These are phyloP conservation scores for Cucurbita maxima DNA, from an alignment of 306 rosid genomes.

Conservation along the genomic window DNA sequence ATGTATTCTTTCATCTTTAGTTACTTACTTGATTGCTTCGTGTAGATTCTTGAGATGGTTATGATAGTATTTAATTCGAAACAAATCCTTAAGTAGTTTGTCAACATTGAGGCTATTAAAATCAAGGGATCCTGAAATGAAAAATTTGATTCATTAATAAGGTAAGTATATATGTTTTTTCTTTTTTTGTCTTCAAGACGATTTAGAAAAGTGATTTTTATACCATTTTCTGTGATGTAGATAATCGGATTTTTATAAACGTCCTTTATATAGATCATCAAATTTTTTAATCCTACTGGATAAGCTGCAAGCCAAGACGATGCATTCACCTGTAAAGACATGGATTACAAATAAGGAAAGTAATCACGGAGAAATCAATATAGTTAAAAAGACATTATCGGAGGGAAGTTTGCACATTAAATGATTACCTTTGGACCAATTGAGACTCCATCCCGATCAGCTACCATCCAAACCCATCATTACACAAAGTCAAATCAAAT, in stretches of 20 bases:
- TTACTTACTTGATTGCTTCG: neutral
- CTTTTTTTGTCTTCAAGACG: too few species aligned
- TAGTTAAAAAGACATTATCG: too few species aligned
- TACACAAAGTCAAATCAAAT: neutral
- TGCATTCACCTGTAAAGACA: neutral
- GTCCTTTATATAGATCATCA: conserved; percentile 13
- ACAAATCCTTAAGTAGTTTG: neutral
- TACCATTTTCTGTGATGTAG: conserved; percentile 48
- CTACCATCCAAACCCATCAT: neutral
- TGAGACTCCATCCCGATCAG: conserved; percentile 17
- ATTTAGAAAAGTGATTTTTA: too few species aligned
- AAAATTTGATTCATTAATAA: neutral
- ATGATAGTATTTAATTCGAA: neutral
- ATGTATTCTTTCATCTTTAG: neutral
- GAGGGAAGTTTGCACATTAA: neutral
- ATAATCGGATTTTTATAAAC: conserved; percentile 13
- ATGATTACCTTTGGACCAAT: conserved; percentile 18
- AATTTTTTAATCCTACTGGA: conserved; percentile 10
- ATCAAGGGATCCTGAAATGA: neutral
- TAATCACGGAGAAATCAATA: too few species aligned
- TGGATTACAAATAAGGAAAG: too few species aligned
- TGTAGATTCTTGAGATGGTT: neutral
- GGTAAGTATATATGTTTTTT: too few species aligned
- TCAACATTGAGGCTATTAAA: neutral
- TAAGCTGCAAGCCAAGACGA: conserved; percentile 10